Conservation (phyloP, 78 protist genomes). For the Dictyostelium intermedium region DNA sequence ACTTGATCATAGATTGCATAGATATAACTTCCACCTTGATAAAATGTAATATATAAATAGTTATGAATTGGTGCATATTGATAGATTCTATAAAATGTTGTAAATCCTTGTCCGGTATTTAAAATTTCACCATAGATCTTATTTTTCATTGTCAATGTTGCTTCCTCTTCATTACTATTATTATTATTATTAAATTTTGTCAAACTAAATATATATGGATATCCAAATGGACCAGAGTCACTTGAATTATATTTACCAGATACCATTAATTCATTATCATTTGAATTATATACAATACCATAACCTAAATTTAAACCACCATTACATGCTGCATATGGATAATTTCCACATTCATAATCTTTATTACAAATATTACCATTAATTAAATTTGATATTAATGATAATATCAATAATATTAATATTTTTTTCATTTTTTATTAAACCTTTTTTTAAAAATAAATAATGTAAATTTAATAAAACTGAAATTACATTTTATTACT, state of each 20-base stretch:
- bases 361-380: not conserved
- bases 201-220: not conserved
- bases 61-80: not conserved
- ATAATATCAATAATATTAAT: too few species aligned
- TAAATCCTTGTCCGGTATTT: not conserved
- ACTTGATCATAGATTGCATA: not conserved
- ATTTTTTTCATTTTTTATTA: too few species aligned
- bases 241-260: conserved; percentile 31
- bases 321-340: conserved; percentile 27
- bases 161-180: not conserved
- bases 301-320: not conserved
- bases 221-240: conserved; percentile 12
- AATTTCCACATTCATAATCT: conserved; percentile 17
- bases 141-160: not conserved
- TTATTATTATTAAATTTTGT: too few species aligned
- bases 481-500: not conserved
- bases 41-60: not conserved
- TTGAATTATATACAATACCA: not conserved
- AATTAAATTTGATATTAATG: too few species aligned
- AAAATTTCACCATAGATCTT: not conserved
- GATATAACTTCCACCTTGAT: not conserved
- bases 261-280: not conserved
- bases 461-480: too few species aligned
- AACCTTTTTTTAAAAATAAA: too few species aligned
- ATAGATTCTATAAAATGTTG: not conserved